Conservation (phyloP, 2,329 filamentous ascomycete species). For the Neonectria hederae region DNA sequence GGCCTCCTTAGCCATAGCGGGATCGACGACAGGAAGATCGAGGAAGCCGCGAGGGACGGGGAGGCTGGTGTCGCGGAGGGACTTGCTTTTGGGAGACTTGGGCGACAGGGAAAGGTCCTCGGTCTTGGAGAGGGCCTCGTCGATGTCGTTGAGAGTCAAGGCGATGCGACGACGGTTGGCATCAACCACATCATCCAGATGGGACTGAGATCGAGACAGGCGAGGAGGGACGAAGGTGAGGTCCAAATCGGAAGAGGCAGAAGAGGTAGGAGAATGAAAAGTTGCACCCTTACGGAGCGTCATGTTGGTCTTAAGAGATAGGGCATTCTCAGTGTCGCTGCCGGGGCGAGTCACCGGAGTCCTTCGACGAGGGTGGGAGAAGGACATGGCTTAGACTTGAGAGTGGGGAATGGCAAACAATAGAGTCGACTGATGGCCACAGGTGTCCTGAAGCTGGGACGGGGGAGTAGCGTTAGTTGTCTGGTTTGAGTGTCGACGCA, state of each 20-base stretch:
- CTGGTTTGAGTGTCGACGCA: constrained; percentile 40
- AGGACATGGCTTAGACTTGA: constrained; percentile 58
- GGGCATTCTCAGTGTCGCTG: constrained; percentile 44
- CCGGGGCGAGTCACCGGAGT: constrained; percentile 54
- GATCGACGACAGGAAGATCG: constrained; percentile 62
- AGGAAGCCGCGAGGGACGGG: constrained; percentile 70
- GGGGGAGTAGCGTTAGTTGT: constrained; percentile 44
- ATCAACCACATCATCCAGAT: constrained; percentile 76
- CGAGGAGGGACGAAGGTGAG: constrained; percentile 60
- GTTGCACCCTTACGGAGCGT: constrained; percentile 77
- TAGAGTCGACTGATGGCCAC: constrained; percentile 42
- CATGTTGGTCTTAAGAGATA: constrained; percentile 50
- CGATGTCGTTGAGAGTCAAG: constrained; percentile 71
- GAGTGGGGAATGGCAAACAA: constrained; percentile 42
- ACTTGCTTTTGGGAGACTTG: constrained; percentile 42
- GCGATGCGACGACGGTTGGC: constrained; percentile 75
- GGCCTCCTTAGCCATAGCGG: constrained; percentile 56
- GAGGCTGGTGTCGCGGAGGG: constrained; percentile 64
- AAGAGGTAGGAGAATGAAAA: constrained; percentile 64
- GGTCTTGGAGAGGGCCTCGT: constrained; percentile 65
- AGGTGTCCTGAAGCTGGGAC: constrained; percentile 46
- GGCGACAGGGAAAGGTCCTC: constrained; percentile 52
- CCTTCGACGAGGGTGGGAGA: constrained; percentile 59
- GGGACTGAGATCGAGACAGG: constrained; percentile 74
- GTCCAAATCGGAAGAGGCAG: constrained; percentile 51